Evolutionary conservation across 192 early-diverging fungal genomes (phyloP).

Genomic region (Allomyces javanicus): DNA sequence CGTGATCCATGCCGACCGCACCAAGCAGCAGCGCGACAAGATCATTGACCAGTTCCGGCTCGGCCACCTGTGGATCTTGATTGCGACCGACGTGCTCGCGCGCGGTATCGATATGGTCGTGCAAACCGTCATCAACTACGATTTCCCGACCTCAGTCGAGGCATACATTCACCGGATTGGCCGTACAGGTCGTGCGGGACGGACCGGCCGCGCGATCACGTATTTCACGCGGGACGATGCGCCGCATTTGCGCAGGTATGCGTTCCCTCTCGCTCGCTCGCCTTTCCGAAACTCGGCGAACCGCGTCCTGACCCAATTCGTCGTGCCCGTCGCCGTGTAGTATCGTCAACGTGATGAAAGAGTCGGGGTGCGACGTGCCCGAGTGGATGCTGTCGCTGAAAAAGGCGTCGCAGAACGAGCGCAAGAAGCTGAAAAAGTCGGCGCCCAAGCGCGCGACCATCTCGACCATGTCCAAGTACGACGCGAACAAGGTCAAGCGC

Average conservation of each 20-base stretch:
- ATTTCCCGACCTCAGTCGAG: constrained; percentile 80
- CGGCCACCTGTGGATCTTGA: constrained; percentile 87
- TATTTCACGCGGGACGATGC: constrained; percentile 89
- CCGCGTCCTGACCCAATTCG: neutral
- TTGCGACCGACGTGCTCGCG: constrained; percentile 90
- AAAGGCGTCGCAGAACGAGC: constrained; percentile 43
- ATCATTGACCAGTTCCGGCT: constrained; percentile 72
- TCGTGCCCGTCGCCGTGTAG: constrained; percentile 8
- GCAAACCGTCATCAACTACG: constrained; percentile 93
- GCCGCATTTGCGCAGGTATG: constrained; percentile 57
- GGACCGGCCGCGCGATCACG: constrained; percentile 70
- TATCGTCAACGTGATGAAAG: constrained; percentile 92
- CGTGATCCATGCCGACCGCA: constrained; percentile 91
- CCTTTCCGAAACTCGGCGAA: neutral
- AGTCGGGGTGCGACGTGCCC: constrained; percentile 85
- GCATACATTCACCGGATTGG: constrained; percentile 96
- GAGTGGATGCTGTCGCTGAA: constrained; percentile 94
- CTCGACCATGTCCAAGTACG: constrained; percentile 56
- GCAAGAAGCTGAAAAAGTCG: constrained; percentile 46
- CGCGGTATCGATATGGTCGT: constrained; percentile 98
- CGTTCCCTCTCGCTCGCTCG: neutral
- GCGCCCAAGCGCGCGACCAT: constrained; percentile 56
- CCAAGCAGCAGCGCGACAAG: constrained; percentile 76
- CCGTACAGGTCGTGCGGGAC: constrained; percentile 92
- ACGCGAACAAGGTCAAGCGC: constrained; percentile 42